Base-by-base conservation (phyloP, 2,329 filamentous ascomycete species). In the Fusarium sp. region DNA sequence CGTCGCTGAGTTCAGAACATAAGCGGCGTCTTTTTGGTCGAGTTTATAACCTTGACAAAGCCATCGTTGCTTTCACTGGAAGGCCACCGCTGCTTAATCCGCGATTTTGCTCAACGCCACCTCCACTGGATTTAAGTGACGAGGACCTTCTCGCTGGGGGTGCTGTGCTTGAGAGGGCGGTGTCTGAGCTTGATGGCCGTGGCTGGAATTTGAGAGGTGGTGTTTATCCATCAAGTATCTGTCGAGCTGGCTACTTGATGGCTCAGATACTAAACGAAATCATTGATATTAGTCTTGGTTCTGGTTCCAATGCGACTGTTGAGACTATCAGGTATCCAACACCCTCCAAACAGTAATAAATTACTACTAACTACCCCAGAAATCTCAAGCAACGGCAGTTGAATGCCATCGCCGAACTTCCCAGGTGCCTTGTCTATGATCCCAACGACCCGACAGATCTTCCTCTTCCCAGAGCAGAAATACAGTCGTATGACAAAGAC, bases 281-380 rank as follows among this genome's bases (percentile, higher is more conserved):
- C 0, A 45, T 67, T 1, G 23, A 46, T 6, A 55, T 67, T 1
- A 37, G 63, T 16, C 15, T 67, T 6, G 41, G 25, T 3, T 48
- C 46, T 1, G 46, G 21, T 0, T 54, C 64, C 3, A 61, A 42
- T 7, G 25, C 46, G 3, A 67, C 41, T 4, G 10, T 49, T 8
- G 64, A 62, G 7, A 55, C 46, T 4, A 12, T 67, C 2, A 67
- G 46, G 64, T 67, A 48, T 16, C 0, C 0, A 5, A 0, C 1
- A 3, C 1, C 16, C 4, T 18, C 10, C 2, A 0, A 8, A 1
- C 1, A n/a, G 1, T 2, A 5, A 2, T 0, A 4, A 19, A 11
- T 1, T 7, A 3, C 2, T 8, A 12, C 62, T 61, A 2, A 67
- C 5, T 1, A 0, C 1, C 0, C 5, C 7, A 66, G 64, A 10